These are phyloP conservation scores for Yamadazyma olivae DNA, from an alignment of 805 yeast genomes.

Conservation along the genomic window DNA sequence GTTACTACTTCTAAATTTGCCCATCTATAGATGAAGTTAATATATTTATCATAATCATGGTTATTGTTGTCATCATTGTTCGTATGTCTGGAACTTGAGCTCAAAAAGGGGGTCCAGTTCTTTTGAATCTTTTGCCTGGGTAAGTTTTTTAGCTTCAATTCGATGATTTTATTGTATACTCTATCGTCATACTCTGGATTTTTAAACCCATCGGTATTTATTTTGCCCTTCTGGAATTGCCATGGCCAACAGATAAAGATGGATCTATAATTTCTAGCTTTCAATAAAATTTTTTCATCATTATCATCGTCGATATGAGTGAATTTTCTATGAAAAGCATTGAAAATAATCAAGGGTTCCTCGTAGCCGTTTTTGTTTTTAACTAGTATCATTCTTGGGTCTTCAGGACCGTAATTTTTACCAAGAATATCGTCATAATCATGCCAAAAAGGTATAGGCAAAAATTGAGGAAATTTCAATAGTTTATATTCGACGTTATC, in stretches of 20 bases:
- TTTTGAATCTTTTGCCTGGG: constrained; percentile 19
- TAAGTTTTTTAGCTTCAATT: constrained; percentile 15
- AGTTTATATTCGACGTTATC: constrained; percentile 8
- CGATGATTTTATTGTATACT: constrained; percentile 18
- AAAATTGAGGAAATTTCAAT: constrained; percentile 22
- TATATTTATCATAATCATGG: constrained; percentile 12
- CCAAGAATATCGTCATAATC: constrained; percentile 20
- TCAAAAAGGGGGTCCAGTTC: constrained; percentile 42
- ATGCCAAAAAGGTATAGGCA: constrained; percentile 33
- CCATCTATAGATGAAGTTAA: constrained; percentile 35
- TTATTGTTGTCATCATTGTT: constrained; percentile 14
- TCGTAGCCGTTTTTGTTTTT: constrained; percentile 31
- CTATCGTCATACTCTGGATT: constrained; percentile 12
- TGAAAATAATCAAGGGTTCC: constrained; percentile 48
- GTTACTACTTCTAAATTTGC: constrained; percentile 13
- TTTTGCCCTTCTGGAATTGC: constrained; percentile 26
- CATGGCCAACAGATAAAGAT: constrained; percentile 35
- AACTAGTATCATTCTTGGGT: constrained; percentile 43
- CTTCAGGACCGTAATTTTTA: constrained; percentile 45
- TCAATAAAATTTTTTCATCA: constrained; percentile 11
- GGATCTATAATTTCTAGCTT: constrained; percentile 18
- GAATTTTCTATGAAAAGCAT: constrained; percentile 21
- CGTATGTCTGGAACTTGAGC: constrained; percentile 18
- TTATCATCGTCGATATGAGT: constrained; percentile 15
- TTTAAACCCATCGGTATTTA: constrained; percentile 19